phyloP scores from a whole-genome alignment of 2,329 filamentous ascomycete genomes.

The Nothophoma quercina region DNA sequence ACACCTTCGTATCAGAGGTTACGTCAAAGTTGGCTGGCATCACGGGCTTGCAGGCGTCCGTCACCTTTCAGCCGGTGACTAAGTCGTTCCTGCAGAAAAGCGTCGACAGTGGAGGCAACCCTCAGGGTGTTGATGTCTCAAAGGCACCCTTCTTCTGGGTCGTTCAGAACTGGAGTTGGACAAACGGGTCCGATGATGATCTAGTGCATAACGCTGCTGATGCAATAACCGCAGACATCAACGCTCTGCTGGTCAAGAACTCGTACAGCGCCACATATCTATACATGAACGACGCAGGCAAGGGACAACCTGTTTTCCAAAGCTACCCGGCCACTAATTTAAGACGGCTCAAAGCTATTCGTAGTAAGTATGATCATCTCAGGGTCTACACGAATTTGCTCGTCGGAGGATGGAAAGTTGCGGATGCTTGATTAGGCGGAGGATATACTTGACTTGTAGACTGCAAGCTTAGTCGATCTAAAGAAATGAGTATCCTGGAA shows the following conservation, averaged over 20 bases:
- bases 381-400: constrained; percentile 36
- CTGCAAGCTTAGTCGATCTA: too few species aligned
- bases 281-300: constrained; percentile 39
- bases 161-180: constrained; percentile 25
- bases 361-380: constrained; percentile 41
- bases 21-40: constrained; percentile 10
- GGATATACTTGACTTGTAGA: too few species aligned
- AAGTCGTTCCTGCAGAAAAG: constrained; percentile 25
- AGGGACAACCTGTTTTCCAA: constrained; percentile 33
- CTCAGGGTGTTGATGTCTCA: constrained; percentile 23
- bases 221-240: constrained; percentile 18
- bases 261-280: constrained; percentile 15
- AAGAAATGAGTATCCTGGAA: too few species aligned
- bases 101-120: constrained; percentile 26
- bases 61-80: constrained; percentile 32
- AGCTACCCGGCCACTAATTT: constrained; percentile 43
- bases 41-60: constrained; percentile 16
- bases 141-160: constrained; percentile 30
- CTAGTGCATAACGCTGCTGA: constrained; percentile 14
- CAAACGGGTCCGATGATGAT: constrained; percentile 15
- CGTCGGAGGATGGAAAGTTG: constrained; percentile 33
- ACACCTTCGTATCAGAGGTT: constrained; percentile 22
- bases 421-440: constrained; percentile 5
- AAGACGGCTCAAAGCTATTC: constrained; percentile 35
- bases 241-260: constrained; percentile 5